Conservation (phyloP, 257 asterid species). For the Plantago elongata region DNA sequence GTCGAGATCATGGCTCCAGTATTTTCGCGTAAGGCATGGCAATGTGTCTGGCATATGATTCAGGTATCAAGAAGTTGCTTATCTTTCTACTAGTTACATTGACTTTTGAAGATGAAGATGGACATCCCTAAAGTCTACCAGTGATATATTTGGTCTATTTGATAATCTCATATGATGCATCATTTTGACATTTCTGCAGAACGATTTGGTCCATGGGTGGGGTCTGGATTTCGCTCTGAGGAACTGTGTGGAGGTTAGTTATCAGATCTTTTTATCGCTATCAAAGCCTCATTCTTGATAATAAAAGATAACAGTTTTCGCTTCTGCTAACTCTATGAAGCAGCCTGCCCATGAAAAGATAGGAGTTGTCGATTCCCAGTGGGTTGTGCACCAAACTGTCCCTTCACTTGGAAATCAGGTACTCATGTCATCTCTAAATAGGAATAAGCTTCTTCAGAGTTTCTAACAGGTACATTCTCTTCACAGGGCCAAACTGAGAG, state of each 20-base stretch:
- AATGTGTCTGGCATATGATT: constrained; percentile 95
- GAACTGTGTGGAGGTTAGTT: constrained; percentile 82
- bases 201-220: constrained; percentile 98
- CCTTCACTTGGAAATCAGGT: constrained; percentile 97
- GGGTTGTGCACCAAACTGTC: constrained; percentile 93
- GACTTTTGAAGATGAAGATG: no score
- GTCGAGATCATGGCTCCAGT: constrained; percentile 99
- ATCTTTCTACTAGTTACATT: background rate
- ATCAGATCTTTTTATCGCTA: background rate
- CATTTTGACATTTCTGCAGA: constrained; percentile 47
- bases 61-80: constrained; percentile 45
- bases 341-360: constrained; percentile 95
- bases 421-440: constrained; percentile 2
- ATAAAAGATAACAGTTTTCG: background rate
- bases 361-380: constrained; percentile 91
- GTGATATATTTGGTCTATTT: background rate
- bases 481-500: constrained; percentile 70
- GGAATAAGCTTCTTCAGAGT: background rate
- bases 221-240: constrained; percentile 95
- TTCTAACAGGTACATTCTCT: constrained; percentile 14
- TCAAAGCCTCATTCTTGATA: background rate
- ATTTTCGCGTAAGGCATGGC: constrained; percentile 93
- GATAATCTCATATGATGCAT: constrained; percentile 7
- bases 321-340: background rate
- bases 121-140: no score